Conservation (phyloP, 164 flowering plant genomes). For the Aristolochia contorta region DNA sequence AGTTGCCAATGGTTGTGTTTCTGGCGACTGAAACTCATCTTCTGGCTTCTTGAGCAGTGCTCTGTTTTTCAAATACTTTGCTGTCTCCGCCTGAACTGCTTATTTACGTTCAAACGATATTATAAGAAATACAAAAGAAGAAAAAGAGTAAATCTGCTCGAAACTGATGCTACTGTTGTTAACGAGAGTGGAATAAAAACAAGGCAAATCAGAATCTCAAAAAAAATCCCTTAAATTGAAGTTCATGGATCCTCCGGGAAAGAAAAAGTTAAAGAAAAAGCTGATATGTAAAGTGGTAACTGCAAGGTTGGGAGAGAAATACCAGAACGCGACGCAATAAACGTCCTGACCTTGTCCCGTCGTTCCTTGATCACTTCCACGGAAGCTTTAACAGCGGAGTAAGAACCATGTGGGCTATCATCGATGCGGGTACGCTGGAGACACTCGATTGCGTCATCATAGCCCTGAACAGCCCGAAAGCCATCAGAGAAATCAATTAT, state of each 20-base stretch:
- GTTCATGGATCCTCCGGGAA: not conserved
- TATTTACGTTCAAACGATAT: not conserved
- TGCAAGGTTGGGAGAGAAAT: not conserved
- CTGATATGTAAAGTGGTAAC: too few species aligned
- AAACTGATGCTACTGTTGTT: not conserved
- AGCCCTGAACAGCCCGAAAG: constrained; percentile 29
- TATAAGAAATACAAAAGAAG: not conserved
- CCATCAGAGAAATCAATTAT: not conserved
- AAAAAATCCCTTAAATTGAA: not conserved
- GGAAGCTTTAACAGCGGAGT: constrained; percentile 9
- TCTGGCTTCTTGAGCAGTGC: constrained; percentile 8
- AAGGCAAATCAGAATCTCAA: not conserved
- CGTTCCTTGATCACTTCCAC: constrained; percentile 32
- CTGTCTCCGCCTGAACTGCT: constrained; percentile 68
- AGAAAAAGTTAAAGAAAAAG: not conserved
- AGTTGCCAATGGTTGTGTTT: constrained; percentile 31
- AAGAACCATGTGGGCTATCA: constrained; percentile 12
- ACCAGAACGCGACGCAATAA: constrained; percentile 47
- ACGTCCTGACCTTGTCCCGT: constrained; percentile 26
- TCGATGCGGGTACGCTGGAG: constrained; percentile 11
- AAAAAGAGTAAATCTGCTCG: not conserved
- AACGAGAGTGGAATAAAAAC: not conserved
- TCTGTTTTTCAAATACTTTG: constrained; percentile 43
- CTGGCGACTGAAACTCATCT: not conserved
- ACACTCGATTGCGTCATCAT: constrained; percentile 44